Base-by-base conservation (phyloP, 345 rosid genomes). In the Leavenworthia alabamica region DNA sequence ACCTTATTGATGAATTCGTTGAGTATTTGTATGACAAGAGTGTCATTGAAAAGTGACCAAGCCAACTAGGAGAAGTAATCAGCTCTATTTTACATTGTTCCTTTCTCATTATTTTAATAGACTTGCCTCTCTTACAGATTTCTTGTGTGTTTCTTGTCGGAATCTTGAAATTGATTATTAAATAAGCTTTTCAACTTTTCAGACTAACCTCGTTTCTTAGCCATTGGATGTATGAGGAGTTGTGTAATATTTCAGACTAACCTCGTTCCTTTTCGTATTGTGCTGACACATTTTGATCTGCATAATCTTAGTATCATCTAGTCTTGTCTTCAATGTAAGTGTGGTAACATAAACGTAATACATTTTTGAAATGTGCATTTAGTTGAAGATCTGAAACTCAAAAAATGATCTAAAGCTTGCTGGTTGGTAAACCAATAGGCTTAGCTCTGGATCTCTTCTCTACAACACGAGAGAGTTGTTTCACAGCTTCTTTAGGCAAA, bases 1-100 rank as follows among this genome's bases (percentile, higher is more conserved):
- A 89, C 74, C 94, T 93, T 40, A 87, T 87, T 3, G 99, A 93
- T 64, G 99, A 93, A 70, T 93, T 93, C 14, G 97, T 84, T n/a
- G 99, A 93, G 57, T 89, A 87, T 78, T 71, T 87, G 83, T 50
- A 73, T 29, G 97, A 90, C 76, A 88, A 80, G 60, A 73, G 67
- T 57, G 71, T 86, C 33, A 57, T 75, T 37, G 79, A 72, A 50
- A 80, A 56, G 70, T 24, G 12, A 71, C 43, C 41, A n/a, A 10
- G 51, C 51, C 51, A 19, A 67, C 24, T 36, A 58, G 72, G 65
- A 71, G 55, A 58, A 71, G 61, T 58, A 37, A 53, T 50, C 60
- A 47, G 29, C 60, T 41, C 70, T 29, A 22, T 57, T 41, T 39
- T 12, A 39, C 42, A 27, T 11, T 44, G 54, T 17, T 40, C 49